Evolutionary conservation across 352 stramenopile genomes (phyloP), one percentile per base, ranked within the genome.

Genomic region (Pseudoperonospora humuli): DNA sequence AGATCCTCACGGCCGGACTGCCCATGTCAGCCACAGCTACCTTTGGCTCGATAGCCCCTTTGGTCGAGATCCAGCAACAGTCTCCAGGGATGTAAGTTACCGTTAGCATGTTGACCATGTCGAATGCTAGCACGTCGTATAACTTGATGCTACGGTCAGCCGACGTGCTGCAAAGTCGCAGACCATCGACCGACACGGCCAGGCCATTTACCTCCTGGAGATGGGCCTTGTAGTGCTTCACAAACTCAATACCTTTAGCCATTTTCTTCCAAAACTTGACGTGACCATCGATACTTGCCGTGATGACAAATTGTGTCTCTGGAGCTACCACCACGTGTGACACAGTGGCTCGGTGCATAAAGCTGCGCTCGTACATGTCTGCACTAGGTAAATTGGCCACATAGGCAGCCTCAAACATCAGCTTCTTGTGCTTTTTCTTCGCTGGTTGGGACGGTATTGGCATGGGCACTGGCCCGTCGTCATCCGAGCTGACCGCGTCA

Each of bases 261-360:
- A 97, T 96, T 57, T 98, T 98, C 65, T 99, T 98, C 97, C 97
- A 99, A 61, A 99, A 99, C 61, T 99, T 99, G 14, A 99, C 86
- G 50, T 98, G 86, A 6, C 96, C 97, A 66, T 99, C 96, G 21
- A 66, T 54, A 31, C 84, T 97, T 2, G 82, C 95, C 3, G 96
- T 99, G 8, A 99, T 61, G 4, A 99, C 44, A 47, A 99, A 99
- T 42, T 98, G 95, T 52, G 96, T 97, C 53, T 91, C 75, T 1
- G 71, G 69, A 1, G 88, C 90, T 19, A 96, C 82, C 5, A 84
- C 57, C 7, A 92, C 79, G 56, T 98, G 93, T 18, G 87, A 98
- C 8, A 99, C 92, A 1, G 86, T 75, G 35, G 93, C 74, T 18
- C 93, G 91, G 68, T 99, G 97, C 92, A 99, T 98, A 73, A 97